These are phyloP conservation scores for Groenewaldozyma tartarivorans DNA, from an alignment of 805 yeast species.

Conservation along the genomic window DNA sequence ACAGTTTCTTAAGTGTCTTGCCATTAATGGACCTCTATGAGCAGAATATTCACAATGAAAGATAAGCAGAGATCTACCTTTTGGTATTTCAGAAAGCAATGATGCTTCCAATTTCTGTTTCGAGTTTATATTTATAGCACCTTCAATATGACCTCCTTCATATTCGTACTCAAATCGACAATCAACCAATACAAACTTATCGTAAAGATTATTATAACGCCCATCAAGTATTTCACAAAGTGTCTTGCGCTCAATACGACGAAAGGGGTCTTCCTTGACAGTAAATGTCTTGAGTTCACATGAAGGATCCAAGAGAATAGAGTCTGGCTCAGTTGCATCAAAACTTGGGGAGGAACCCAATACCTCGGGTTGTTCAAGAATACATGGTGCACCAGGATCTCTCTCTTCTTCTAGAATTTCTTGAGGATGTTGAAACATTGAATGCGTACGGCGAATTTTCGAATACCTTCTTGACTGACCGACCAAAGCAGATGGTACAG, in stretches of 20 bases:
- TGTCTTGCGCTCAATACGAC: slow-evolving; percentile 54
- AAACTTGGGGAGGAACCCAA: slow-evolving; percentile 4
- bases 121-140: slow-evolving; percentile 69
- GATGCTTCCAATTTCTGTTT: slow-evolving; percentile 56
- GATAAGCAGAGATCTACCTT: slow-evolving; percentile 43
- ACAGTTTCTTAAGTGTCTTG: slow-evolving; percentile 69
- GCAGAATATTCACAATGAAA: slow-evolving; percentile 95
- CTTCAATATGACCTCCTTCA: slow-evolving; percentile 83
- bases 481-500: background rate
- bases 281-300: slow-evolving; percentile 33
- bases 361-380: background rate
- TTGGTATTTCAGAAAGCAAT: slow-evolving; percentile 30
- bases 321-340: slow-evolving; percentile 16
- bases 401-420: slow-evolving; percentile 34
- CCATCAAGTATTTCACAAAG: slow-evolving; percentile 53
- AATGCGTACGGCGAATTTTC: slow-evolving; percentile 52
- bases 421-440: slow-evolving; percentile 55
- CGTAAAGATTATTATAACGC: slow-evolving; percentile 40
- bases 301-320: slow-evolving; percentile 15
- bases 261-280: slow-evolving; percentile 51
- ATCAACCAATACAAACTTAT: slow-evolving; percentile 57
- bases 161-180: slow-evolving; percentile 91
- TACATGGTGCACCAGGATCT: slow-evolving; percentile 10
- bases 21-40: slow-evolving; percentile 91
- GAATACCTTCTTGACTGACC: slow-evolving; percentile 7